Percentiles rank a stretch among this genome's conserved stretches.
Evolutionary conservation across 2,329 filamentous ascomycete genomes (phyloP).

Genomic region (Cladosporium sp.): DNA sequence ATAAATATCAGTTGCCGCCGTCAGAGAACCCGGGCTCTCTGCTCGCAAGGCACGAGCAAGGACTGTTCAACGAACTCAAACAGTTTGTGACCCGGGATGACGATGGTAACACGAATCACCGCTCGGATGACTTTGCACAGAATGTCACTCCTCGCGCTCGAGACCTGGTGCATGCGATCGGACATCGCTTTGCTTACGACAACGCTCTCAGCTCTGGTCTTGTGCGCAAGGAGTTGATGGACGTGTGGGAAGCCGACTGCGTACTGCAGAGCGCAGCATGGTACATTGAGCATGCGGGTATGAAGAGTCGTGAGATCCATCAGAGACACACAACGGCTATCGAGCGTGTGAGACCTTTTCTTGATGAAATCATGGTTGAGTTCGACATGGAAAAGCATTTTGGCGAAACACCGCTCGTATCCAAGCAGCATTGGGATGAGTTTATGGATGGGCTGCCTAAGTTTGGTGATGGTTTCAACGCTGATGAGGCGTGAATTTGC

Average conservation of each 20-base stretch:
- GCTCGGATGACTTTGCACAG: not conserved
- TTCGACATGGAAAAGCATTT: not conserved
- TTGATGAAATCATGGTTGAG: not conserved
- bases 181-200: constrained; percentile 3
- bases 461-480: no score
- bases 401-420: not conserved
- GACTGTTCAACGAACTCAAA: not conserved
- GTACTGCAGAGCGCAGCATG: constrained; percentile 1
- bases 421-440: no score
- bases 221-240: not conserved
- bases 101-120: not conserved
- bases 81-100: not conserved
- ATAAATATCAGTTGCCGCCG: not conserved
- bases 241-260: constrained; percentile 5
- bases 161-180: not conserved
- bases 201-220: not conserved
- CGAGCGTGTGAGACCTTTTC: not conserved
- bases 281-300: constrained; percentile 4
- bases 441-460: no score
- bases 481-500: no score
- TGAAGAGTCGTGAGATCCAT: not conserved
- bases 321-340: not conserved
- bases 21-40: not conserved
- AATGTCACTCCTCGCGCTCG: not conserved
- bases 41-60: not conserved